Base-by-base conservation (phyloP, 1,139 yeast species). In the Taiozyma sp. region DNA sequence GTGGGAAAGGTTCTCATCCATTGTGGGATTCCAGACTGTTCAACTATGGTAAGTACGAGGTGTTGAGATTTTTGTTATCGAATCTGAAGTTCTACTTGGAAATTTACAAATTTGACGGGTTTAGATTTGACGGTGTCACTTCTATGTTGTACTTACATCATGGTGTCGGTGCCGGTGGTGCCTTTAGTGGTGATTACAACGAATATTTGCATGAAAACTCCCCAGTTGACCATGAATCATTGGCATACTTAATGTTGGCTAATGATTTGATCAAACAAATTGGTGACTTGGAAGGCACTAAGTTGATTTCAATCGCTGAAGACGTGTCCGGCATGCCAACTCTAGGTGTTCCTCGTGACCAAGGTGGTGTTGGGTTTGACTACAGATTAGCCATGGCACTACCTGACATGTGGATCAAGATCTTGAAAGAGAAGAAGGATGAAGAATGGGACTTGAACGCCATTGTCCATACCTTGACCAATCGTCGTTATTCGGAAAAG, bases 311-410 rank as follows among this genome's bases (percentile, higher is more conserved):
- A 1, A 88, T 93, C 61, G 98, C 98, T 3, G 99, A 93, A 69
- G 99, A 93, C 68, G 99, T 93, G 47, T 85, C 95, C 49, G 99
- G 99, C 16, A 93, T 93, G 88, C 99, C 99, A 38, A 90, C 97
- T 0, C 73, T 93, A 49, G 92, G 98, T 70, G 70, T 89, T 47
- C 84, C 95, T 9, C 76, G 89, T 45, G 54, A 62, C 0, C 67
- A 73, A 38, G 98, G 98, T 48, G 99, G 99, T 49, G 83, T 88
- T 58, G 99, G 97, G 0, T 93, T 92, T 64, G 95, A 92, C 66
- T 93, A 92, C 68, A 77, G 98, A 58, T 75, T 93, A 53, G 95
- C 96, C 3, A 93, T 93, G 99, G 98, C 98, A 1, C 78, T 93
- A 54, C 99, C 99, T 7, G 99, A 93, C 69, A 92, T 92, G 98